phyloP scores from a whole-genome alignment of 2,329 filamentous ascomycete species.

The Colletotrichum horii region DNA sequence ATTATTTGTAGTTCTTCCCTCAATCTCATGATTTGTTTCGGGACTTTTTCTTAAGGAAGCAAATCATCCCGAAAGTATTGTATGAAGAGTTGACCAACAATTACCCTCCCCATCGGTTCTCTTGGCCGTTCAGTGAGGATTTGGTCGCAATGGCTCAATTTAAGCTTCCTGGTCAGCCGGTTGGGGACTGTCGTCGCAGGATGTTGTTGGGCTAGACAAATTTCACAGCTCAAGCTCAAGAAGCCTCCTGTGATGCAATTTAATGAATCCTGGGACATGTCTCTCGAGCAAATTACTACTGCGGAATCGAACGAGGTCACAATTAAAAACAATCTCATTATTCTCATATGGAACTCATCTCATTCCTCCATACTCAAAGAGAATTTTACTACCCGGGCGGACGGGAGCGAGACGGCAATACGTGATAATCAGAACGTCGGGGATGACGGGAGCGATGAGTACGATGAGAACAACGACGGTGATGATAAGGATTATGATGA shows the following conservation, averaged over 20 bases:
- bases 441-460: no score
- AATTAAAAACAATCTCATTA: no score
- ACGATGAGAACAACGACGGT: neutral
- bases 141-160: no score
- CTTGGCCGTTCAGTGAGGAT: neutral
- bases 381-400: neutral
- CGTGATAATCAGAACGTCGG: no score
- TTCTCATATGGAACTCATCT: neutral
- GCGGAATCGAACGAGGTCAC: no score
- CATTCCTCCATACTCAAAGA: no score
- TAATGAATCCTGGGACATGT: no score
- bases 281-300: no score
- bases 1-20: neutral
- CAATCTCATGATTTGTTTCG: rapidly evolving
- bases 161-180: no score
- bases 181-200: no score
- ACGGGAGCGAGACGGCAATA: neutral
- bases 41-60: neutral
- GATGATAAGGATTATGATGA: neutral
- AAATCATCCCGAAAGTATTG: neutral
- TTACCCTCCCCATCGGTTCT: neutral
- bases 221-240: neutral
- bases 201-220: no score
- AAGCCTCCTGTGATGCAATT: no score
- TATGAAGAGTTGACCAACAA: neutral